phyloP scores from a whole-genome alignment of 1,284 basidiomycete genomes.

The Malassezia yamatoensis region DNA sequence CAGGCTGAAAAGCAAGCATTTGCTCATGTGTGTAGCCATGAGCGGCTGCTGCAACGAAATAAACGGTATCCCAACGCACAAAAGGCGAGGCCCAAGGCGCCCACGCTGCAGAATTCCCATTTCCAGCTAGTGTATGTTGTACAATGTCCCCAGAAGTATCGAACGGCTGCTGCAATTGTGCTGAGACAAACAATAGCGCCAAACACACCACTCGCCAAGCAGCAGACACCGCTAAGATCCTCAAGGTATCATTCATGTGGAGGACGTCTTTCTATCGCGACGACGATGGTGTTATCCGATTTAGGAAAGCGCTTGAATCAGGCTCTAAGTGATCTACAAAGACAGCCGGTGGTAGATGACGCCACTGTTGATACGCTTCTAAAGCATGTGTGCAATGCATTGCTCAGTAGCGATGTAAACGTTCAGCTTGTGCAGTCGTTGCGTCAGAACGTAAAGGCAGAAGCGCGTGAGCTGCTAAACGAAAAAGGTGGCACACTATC shows the following conservation, averaged over 20 bases:
- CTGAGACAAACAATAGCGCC: slow-evolving; percentile 15
- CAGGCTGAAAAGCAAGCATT: slow-evolving; percentile 78
- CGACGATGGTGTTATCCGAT: slow-evolving; percentile 82
- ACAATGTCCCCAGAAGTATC: slow-evolving; percentile 33
- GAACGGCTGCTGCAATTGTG: slow-evolving; percentile 24
- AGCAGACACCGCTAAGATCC: slow-evolving; percentile 2
- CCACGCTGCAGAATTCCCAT: not conserved
- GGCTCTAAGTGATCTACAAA: slow-evolving; percentile 79
- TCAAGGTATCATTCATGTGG: not conserved
- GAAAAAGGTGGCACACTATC: slow-evolving; percentile 29
- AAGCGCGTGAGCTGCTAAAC: slow-evolving; percentile 58
- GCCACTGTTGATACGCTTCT: slow-evolving; percentile 57
- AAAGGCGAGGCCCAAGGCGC: slow-evolving; percentile 25
- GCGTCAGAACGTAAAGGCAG: slow-evolving; percentile 62
- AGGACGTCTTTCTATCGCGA: not conserved
- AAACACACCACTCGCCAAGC: slow-evolving; percentile 15
- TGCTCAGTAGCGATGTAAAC: slow-evolving; percentile 95
- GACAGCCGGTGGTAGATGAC: slow-evolving; percentile 67
- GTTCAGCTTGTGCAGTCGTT: slow-evolving; percentile 85
- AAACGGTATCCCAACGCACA: slow-evolving; percentile 80
- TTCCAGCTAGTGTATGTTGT: slow-evolving; percentile 16
- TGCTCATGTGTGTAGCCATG: slow-evolving; percentile 63
- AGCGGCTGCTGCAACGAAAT: slow-evolving; percentile 54
- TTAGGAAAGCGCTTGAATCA: slow-evolving; percentile 86
- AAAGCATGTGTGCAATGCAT: slow-evolving; percentile 85